Evolutionary conservation across 805 yeast species (phyloP).

Genomic region (Deakozyma indianensis): DNA sequence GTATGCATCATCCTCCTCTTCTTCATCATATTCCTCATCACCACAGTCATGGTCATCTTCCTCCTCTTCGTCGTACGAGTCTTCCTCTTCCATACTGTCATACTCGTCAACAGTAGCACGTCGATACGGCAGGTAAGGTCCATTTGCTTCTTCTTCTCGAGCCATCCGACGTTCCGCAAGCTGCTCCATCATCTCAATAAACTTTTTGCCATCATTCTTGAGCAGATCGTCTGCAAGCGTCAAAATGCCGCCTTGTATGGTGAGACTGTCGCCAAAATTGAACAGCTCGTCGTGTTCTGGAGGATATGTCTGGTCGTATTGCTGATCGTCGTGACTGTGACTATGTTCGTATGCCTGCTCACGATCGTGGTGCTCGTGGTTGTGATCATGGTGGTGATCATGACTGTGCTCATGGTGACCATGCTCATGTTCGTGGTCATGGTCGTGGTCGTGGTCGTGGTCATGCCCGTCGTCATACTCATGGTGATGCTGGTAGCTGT

Average conservation of each 20-base stretch:
- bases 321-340: neutral
- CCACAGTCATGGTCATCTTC: constrained; percentile 15
- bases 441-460: constrained; percentile 5
- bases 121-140: constrained; percentile 1
- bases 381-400: constrained; percentile 4
- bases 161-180: constrained; percentile 40
- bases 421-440: constrained; percentile 7
- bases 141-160: constrained; percentile 19
- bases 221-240: constrained; percentile 69
- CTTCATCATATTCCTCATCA: constrained; percentile 30
- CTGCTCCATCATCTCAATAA: constrained; percentile 67
- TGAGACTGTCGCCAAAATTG: constrained; percentile 17
- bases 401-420: neutral
- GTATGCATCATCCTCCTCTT: constrained; percentile 25
- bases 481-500: constrained; percentile 2
- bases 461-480: constrained; percentile 6
- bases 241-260: constrained; percentile 29
- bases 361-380: neutral
- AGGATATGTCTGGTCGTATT: neutral
- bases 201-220: constrained; percentile 62
- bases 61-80: constrained; percentile 6
- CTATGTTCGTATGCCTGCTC: constrained; percentile 2
- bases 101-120: constrained; percentile 7
- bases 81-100: constrained; percentile 9
- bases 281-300: constrained; percentile 10